Conservation (phyloP, 257 asterid species). For the Gentiana straminea region DNA sequence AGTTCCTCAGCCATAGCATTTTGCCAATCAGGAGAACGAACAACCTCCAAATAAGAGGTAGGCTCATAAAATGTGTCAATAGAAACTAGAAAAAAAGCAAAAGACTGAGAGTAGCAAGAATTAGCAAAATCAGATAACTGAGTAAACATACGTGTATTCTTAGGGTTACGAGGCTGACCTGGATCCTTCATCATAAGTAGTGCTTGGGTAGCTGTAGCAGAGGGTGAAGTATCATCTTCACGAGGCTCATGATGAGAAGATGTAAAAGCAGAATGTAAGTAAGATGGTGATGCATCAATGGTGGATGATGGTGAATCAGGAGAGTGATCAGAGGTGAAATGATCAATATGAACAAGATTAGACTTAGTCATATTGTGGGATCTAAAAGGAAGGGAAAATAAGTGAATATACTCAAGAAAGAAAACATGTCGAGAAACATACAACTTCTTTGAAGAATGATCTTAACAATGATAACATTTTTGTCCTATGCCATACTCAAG, state of each 20-base stretch:
- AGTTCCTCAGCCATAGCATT: neutral
- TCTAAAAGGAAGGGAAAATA: neutral
- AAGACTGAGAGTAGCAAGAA: neutral
- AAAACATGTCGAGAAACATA: slow-evolving; percentile 8
- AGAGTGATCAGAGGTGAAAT: neutral
- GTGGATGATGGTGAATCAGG: neutral
- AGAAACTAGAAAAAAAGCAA: slow-evolving; percentile 1
- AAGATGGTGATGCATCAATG: neutral
- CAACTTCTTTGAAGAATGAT: neutral
- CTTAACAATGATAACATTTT: slow-evolving; percentile 3
- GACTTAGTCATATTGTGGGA: slow-evolving; percentile 3
- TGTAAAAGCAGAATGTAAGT: neutral
- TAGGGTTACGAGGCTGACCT: neutral
- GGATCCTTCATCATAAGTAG: neutral
- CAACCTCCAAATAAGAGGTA: neutral
- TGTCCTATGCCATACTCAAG: neutral
- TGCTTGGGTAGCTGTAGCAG: neutral
- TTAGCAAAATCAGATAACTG: neutral
- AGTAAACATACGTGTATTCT: neutral
- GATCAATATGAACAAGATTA: slow-evolving; percentile 7
- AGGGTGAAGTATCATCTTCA: too few relatives aligned
- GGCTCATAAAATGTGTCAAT: neutral
- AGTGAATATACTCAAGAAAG: slow-evolving; percentile 5
- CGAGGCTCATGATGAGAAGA: too few relatives aligned
- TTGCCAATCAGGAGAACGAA: too few relatives aligned